Base-by-base conservation (phyloP, 75 land plant genomes). In the Selaginella tamariscina region DNA sequence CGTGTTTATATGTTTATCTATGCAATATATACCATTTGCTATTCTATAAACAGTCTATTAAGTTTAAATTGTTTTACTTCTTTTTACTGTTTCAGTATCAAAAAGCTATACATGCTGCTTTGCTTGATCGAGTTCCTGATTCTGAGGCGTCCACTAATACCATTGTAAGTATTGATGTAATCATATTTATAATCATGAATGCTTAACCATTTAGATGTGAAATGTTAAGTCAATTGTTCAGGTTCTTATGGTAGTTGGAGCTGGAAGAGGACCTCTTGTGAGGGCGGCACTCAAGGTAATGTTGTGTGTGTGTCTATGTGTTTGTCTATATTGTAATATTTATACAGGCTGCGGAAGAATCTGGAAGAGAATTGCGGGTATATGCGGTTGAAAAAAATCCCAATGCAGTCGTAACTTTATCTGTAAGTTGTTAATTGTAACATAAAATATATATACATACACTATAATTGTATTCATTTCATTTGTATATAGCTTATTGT, bases 351-450 rank as follows among this genome's bases (percentile, higher is more conserved):
- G 87, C 93, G 32, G 84, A 86, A 68, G 93, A 95, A 75, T 75
- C 89, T 49, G 88, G 84, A 27, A 76, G 93, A 29, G 81, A 78
- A 54, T 68, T 95, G 55, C 89, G 83, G 54, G 86, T 95, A 33
- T 95, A 95, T 79, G 99, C 97, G 31, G 93, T 95, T 56, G 99
- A 95, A 73, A 95, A 95, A 75, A 95, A 95, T 73, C 97, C 97
- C 26, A 95, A 95, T 83, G 99, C 92, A 29, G 89, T 95, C n/a
- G 88, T 95, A 2, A 91, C 97, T 23, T 86, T 95, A 31, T 86
- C 87, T 85, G 96, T 90, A 73, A 78, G 85, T 78, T 29, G 2
- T 27, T 23, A 2, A 24, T 2, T 33, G 22, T 5, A 30, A 15
- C 24, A 21, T 28, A 13, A 39, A 20, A 9, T 68, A 22, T 20